Conservation (phyloP, 768 basidiomycete species). For the Cystofilobasidium macerans region DNA sequence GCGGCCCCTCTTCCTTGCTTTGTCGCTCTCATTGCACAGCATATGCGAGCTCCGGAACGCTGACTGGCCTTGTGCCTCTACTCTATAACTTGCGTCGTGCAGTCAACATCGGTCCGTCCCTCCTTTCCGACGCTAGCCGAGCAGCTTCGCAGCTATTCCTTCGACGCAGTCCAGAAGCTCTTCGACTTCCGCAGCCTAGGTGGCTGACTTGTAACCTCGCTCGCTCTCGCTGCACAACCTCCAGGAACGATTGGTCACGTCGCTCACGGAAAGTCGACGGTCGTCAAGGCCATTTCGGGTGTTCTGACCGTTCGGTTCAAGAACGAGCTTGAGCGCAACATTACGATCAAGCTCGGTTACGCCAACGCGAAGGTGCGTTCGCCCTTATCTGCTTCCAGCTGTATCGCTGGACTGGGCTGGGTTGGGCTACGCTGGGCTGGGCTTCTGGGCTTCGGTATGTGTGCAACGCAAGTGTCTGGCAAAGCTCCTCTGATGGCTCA, state of each 20-base stretch:
- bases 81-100: background rate
- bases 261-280: conserved; percentile 91
- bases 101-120: conserved; percentile 25
- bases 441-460: too few species aligned
- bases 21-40: background rate
- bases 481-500: too few species aligned
- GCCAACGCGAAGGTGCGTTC: conserved; percentile 86
- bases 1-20: conserved; percentile 17
- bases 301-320: conserved; percentile 98
- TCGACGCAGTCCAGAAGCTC: background rate
- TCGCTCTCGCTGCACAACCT: background rate
- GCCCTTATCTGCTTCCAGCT: background rate
- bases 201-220: conserved; percentile 2
- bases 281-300: conserved; percentile 96
- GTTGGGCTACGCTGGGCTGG: too few species aligned
- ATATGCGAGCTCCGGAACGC: background rate
- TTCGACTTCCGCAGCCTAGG: background rate
- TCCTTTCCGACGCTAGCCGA: too few species aligned
- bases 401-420: too few species aligned
- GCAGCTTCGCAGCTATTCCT: too few species aligned
- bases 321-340: conserved; percentile 97
- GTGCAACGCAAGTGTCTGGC: too few species aligned
- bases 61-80: background rate
- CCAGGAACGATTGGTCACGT: conserved; percentile 96
- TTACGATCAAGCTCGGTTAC: conserved; percentile 98